These are phyloP conservation scores for Amanita rubescens DNA, from an alignment of 768 basidiomycete species.

Conservation along the genomic window DNA sequence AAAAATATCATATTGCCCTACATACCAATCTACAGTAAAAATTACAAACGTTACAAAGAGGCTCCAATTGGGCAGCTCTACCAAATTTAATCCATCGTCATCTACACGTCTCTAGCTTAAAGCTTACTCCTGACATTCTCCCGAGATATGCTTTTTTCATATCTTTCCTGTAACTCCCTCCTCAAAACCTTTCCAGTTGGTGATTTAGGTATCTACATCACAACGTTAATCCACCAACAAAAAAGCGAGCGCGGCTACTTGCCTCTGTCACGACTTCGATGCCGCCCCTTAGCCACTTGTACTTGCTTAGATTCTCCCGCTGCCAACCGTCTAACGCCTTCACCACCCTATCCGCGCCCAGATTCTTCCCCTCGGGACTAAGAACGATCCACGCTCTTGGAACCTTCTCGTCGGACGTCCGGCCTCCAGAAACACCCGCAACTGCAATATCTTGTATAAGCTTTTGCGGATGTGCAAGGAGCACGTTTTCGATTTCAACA, in stretches of 20 bases:
- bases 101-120: conserved; percentile 9
- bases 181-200: conserved; percentile 70
- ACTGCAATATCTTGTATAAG: conserved; percentile 63
- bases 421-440: conserved; percentile 66
- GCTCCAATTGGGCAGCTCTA: no score
- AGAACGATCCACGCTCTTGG: conserved; percentile 78
- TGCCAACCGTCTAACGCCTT: conserved; percentile 54
- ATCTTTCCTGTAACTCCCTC: conserved; percentile 49
- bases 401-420: conserved; percentile 63
- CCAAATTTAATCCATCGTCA: no score
- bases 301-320: conserved; percentile 55
- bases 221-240: conserved; percentile 1
- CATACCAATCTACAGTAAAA: no score
- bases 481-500: conserved; percentile 62
- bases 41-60: no score
- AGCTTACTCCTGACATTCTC: conserved; percentile 24
- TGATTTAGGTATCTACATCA: conserved; percentile 57
- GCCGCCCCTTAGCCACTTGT: conserved; percentile 73
- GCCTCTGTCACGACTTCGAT: conserved; percentile 60
- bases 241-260: conserved; percentile 13
- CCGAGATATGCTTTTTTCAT: conserved; percentile 31
- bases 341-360: conserved; percentile 34
- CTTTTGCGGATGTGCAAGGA: conserved; percentile 52
- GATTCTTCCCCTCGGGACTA: conserved; percentile 42
- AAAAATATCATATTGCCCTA: no score